A percentile compares a stretch with the other conserved stretches of the same genome.
These are phyloP conservation scores for Clonostachys sp. DNA, from an alignment of 2,329 filamentous ascomycete species.

Conservation along the genomic window DNA sequence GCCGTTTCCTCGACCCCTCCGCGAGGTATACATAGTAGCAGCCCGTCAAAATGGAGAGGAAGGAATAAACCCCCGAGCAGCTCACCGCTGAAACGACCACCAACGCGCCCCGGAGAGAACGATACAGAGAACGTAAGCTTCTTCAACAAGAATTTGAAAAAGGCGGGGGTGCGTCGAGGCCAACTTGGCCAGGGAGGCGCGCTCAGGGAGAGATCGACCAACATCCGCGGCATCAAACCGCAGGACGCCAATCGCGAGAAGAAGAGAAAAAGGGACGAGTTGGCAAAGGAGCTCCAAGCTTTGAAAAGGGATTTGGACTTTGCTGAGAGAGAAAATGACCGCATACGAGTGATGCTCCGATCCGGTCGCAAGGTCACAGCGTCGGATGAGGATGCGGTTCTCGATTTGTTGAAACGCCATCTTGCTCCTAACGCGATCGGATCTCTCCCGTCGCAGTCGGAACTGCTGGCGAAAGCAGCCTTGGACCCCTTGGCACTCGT, in stretches of 20 bases:
- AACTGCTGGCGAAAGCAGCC: constrained; percentile 41
- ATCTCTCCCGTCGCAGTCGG: constrained; percentile 17
- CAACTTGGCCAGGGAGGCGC: neutral
- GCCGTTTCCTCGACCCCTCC: constrained; percentile 50
- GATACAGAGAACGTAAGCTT: neutral
- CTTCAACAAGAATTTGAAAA: neutral
- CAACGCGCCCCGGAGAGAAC: constrained; percentile 16
- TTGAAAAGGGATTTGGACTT: constrained; percentile 56
- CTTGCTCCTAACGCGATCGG: constrained; percentile 27
- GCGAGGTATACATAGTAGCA: constrained; percentile 53
- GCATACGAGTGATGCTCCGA: constrained; percentile 35
- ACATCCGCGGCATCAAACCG: constrained; percentile 34
- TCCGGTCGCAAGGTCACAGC: constrained; percentile 28
- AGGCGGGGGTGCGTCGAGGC: neutral
- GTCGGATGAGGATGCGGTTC: constrained; percentile 27
- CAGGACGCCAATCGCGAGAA: constrained; percentile 41
- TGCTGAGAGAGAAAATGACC: constrained; percentile 53
- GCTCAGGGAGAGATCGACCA: constrained; percentile 2
- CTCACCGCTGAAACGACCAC: constrained; percentile 44
- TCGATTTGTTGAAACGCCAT: constrained; percentile 31
- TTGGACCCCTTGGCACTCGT: constrained; percentile 47
- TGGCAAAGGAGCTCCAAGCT: constrained; percentile 49
- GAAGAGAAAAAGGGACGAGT: constrained; percentile 43
- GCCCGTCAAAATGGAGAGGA: constrained; percentile 40
- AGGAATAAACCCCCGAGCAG: constrained; percentile 29